Evolutionary conservation across 129 eudicot species (phyloP).

Genomic region (Artemisia argyi): DNA sequence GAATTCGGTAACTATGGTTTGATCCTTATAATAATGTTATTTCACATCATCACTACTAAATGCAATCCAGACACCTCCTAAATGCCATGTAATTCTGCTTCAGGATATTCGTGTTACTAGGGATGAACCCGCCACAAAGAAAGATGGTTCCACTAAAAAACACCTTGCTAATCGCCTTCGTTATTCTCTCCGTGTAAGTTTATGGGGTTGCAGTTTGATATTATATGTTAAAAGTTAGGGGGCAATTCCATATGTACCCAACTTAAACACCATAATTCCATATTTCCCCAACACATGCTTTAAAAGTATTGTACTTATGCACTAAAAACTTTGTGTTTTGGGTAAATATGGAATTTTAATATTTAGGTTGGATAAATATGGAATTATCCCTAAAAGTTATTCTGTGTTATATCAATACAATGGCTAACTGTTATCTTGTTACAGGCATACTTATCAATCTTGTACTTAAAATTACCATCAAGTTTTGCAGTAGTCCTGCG

Average conservation of each 20-base stretch:
- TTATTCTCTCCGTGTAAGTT: conserved; percentile 84
- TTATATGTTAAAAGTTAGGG: background rate
- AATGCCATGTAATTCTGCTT: conserved; percentile 5
- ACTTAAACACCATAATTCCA: too few species aligned
- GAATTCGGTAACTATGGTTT: too few species aligned
- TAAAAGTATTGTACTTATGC: too few species aligned
- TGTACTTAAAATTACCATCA: conserved; percentile 72
- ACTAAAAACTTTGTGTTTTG: too few species aligned
- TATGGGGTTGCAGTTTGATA: conserved; percentile 16
- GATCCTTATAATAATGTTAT: too few species aligned
- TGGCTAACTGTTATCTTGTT: conserved; percentile 10
- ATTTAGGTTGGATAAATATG: too few species aligned
- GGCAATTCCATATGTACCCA: too few species aligned
- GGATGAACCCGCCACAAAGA: conserved; percentile 28
- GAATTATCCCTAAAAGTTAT: too few species aligned
- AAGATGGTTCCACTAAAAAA: conserved; percentile 31
- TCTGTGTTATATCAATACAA: background rate
- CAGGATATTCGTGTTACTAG: conserved; percentile 75
- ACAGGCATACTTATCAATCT: conserved; percentile 80
- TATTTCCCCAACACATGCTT: too few species aligned
- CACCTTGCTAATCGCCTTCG: conserved; percentile 70
- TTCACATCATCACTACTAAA: too few species aligned
- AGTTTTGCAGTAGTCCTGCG: conserved; percentile 61
- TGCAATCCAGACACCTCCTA: too few species aligned
- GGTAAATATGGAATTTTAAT: too few species aligned